Base-by-base conservation (phyloP, 2,329 filamentous ascomycete species). In the Chaetomiaceae sp. region DNA sequence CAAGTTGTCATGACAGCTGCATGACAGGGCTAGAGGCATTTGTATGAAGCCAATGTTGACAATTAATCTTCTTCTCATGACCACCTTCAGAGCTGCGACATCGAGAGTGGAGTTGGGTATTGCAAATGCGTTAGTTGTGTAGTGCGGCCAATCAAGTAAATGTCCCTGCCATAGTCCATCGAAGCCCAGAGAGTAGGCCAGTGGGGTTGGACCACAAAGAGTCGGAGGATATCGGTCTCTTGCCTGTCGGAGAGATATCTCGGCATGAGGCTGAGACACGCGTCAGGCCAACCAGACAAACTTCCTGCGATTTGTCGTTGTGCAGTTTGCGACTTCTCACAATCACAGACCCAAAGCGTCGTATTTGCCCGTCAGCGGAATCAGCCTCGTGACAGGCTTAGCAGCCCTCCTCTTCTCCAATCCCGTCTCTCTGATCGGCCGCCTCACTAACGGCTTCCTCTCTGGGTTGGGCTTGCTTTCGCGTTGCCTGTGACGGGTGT, bases 271-370 rank as follows among this genome's bases (percentile, higher is more conserved):
- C 20, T 45, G 35, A 50, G 33, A 44, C 41, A 44, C 4, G 34
- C 21, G 13, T 33, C 17, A 34, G 17, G 33, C 21, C 14, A 25
- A 42, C 16, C 17, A 8, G 13, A 21, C 3, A 8, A n/a, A 6
- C 6, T 27, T 40, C 12, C 20, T 8, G 34, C 8, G n/a, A 30
- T 8, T 4, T 16, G 10, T 35, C 31, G 23, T 33, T 27, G 46
- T n/a, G 6, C 21, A 35, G 23, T 20, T 27, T 42, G 20, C 17
- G 35, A 45, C 16, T 10, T 21, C 21, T 54, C 46, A 47, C 30
- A 40, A 27, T 66, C 55, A 69, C 39, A 68, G 54, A 6, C 66
- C 67, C 48, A 68, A 54, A 21, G 66, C 65, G 54, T 64, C 60
- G 41, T 67, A 70, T 35, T 64, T 61, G 16, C 61, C 60, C 37